Percentiles rank a stretch among this genome's conserved stretches.
These are phyloP conservation scores for Phlebopus sp. DNA, from an alignment of 1,284 basidiomycete genomes.

Conservation along the genomic window DNA sequence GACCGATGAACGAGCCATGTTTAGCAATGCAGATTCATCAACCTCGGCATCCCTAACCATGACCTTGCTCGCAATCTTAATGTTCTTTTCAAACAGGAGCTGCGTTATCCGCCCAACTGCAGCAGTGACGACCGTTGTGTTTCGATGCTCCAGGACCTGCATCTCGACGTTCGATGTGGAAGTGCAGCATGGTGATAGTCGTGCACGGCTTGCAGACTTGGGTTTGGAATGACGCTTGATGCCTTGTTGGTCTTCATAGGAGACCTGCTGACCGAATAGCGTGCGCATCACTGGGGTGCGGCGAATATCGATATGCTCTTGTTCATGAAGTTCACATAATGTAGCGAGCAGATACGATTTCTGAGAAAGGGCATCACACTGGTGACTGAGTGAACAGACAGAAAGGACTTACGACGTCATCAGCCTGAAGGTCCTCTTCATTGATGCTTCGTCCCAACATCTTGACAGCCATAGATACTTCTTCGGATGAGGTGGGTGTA, in stretches of 20 bases:
- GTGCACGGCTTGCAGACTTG: slow-evolving; percentile 14
- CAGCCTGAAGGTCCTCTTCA: slow-evolving; percentile 39
- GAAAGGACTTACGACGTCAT: slow-evolving; percentile 40
- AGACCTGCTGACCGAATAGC: slow-evolving; percentile 24
- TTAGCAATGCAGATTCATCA: slow-evolving; percentile 23
- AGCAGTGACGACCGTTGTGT: slow-evolving; percentile 48
- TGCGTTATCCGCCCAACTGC: slow-evolving; percentile 45
- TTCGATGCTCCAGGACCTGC: slow-evolving; percentile 39
- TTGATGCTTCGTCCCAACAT: slow-evolving; percentile 34
- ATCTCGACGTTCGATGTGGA: slow-evolving; percentile 28
- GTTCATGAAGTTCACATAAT: slow-evolving; percentile 35
- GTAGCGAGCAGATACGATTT: slow-evolving; percentile 37
- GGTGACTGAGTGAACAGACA: not conserved
- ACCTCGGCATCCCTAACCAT: slow-evolving; percentile 25
- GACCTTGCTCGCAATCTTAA: slow-evolving; percentile 36
- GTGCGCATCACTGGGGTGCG: slow-evolving; percentile 34
- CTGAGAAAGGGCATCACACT: slow-evolving; percentile 22
- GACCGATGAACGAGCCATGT: slow-evolving; percentile 20
- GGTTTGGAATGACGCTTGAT: slow-evolving; percentile 7
- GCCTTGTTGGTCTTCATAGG: slow-evolving; percentile 20
- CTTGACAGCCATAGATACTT: slow-evolving; percentile 18
- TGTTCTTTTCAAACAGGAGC: slow-evolving; percentile 45
- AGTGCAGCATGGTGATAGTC: slow-evolving; percentile 12
- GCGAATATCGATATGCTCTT: slow-evolving; percentile 30
- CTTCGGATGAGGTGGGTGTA: slow-evolving; percentile 22